These are phyloP conservation scores for Cyberlindnera xishuangbannaensis DNA, from an alignment of 805 yeast species.

Conservation along the genomic window DNA sequence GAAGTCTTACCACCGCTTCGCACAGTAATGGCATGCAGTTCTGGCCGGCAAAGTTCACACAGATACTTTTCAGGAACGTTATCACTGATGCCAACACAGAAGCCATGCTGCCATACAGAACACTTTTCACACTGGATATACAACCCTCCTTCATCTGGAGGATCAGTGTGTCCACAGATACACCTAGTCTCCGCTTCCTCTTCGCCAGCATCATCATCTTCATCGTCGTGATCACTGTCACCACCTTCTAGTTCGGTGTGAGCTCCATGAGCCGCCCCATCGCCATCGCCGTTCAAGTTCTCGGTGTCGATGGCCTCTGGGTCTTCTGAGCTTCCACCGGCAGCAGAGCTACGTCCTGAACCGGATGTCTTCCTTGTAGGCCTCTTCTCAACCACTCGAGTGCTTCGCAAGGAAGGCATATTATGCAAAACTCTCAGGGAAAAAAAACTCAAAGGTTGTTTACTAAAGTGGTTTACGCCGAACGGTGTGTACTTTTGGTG, in stretches of 20 bases:
- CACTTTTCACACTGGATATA: slow-evolving; percentile 86
- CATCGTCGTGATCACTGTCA: slow-evolving; percentile 7
- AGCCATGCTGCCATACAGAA: slow-evolving; percentile 97
- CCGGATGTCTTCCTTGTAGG: too few species aligned
- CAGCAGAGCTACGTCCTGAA: too few species aligned
- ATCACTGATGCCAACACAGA: slow-evolving; percentile 79
- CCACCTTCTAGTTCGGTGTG: slow-evolving; percentile 5
- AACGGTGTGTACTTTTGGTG: too few species aligned
- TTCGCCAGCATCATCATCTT: slow-evolving; percentile 30
- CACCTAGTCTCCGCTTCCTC: slow-evolving; percentile 42
- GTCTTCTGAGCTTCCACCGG: too few species aligned
- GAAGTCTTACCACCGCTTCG: slow-evolving; percentile 43
- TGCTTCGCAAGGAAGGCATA: too few species aligned
- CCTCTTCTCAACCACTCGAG: too few species aligned
- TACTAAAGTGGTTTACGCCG: too few species aligned
- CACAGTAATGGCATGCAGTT: slow-evolving; percentile 56
- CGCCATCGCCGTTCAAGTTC: too few species aligned
- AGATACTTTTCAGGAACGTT: slow-evolving; percentile 90
- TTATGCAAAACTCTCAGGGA: too few species aligned
- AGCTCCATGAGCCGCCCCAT: too few species aligned
- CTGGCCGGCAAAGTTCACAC: slow-evolving; percentile 91
- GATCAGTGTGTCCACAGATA: slow-evolving; percentile 38
- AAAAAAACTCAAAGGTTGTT: too few species aligned
- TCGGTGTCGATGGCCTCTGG: too few species aligned
- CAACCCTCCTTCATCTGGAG: slow-evolving; percentile 50